A percentile compares a stretch with the other conserved stretches of the same genome.
These are phyloP conservation scores for Taphrina wiesneri DNA, from an alignment of 1,139 yeast species.

Conservation along the genomic window DNA sequence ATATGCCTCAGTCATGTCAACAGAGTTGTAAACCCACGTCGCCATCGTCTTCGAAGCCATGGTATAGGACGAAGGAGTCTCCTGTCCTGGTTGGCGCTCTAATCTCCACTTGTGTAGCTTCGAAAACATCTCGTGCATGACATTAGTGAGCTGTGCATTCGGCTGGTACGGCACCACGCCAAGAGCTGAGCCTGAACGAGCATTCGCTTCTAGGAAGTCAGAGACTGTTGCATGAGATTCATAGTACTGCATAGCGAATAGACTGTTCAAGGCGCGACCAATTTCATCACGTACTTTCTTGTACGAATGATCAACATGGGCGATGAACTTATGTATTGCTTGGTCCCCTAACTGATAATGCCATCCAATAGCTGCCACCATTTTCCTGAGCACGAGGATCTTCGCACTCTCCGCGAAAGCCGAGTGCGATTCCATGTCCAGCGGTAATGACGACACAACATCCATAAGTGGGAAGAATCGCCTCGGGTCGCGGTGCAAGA, in stretches of 20 bases:
- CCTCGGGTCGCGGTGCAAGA: conserved; percentile 54
- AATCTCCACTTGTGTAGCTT: conserved; percentile 52
- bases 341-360: conserved; percentile 51
- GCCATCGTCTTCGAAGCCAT: conserved; percentile 41
- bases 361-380: conserved; percentile 61
- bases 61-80: conserved; percentile 39
- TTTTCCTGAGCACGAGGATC: conserved; percentile 58
- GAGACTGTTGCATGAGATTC: conserved; percentile 54
- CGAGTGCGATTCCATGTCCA: conserved; percentile 59
- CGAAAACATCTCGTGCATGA: conserved; percentile 49
- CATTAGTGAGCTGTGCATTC: conserved; percentile 41
- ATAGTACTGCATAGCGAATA: conserved; percentile 57
- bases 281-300: conserved; percentile 63
- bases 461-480: conserved; percentile 60
- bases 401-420: conserved; percentile 70
- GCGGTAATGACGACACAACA: conserved; percentile 53
- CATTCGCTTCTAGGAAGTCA: conserved; percentile 51
- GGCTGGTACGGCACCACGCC: conserved; percentile 40
- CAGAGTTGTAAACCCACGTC: conserved; percentile 40
- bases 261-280: conserved; percentile 62
- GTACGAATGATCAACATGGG: conserved; percentile 48
- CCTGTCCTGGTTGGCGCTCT: conserved; percentile 37
- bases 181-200: conserved; percentile 21
- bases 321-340: conserved; percentile 52
- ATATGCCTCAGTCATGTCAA: conserved; percentile 35